Percentiles rank a stretch among this genome's conserved stretches.
phyloP scores from a whole-genome alignment of 2,329 filamentous ascomycete genomes.

The Zymoseptoria passerinii region DNA sequence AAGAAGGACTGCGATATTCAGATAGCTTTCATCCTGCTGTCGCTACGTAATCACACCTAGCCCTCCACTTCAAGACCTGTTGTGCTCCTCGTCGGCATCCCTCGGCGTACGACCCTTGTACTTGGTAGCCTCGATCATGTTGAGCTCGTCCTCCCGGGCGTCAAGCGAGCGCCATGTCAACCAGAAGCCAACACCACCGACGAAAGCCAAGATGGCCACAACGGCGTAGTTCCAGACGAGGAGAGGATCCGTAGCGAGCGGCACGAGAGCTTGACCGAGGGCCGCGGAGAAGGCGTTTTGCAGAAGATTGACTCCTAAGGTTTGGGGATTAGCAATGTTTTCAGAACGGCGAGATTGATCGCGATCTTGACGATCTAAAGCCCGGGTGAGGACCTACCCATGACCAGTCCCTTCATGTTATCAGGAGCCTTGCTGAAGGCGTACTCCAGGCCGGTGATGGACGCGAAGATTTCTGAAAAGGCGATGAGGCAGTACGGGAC shows the following conservation, averaged over 20 bases:
- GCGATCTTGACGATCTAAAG: no score
- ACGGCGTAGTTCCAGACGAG: conserved; percentile 61
- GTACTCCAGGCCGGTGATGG: conserved; percentile 38
- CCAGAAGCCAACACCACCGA: conserved; percentile 61
- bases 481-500: conserved; percentile 39
- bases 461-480: conserved; percentile 39
- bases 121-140: conserved; percentile 44
- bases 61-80: background rate
- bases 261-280: conserved; percentile 54
- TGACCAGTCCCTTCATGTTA: conserved; percentile 42
- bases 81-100: background rate
- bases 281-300: conserved; percentile 52
- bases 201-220: conserved; percentile 53
- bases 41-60: background rate
- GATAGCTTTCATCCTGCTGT: background rate
- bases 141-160: conserved; percentile 58
- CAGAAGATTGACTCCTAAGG: conserved; percentile 39
- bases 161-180: conserved; percentile 58
- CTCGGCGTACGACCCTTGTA: conserved; percentile 15
- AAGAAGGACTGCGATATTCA: no score
- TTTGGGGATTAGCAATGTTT: no score
- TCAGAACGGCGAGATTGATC: no score
- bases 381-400: conserved; percentile 24
- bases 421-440: conserved; percentile 40
- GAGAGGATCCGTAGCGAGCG: conserved; percentile 54